Evolutionary conservation across 768 basidiomycete species (phyloP).

Genomic region (Pisolithus tinctorius): DNA sequence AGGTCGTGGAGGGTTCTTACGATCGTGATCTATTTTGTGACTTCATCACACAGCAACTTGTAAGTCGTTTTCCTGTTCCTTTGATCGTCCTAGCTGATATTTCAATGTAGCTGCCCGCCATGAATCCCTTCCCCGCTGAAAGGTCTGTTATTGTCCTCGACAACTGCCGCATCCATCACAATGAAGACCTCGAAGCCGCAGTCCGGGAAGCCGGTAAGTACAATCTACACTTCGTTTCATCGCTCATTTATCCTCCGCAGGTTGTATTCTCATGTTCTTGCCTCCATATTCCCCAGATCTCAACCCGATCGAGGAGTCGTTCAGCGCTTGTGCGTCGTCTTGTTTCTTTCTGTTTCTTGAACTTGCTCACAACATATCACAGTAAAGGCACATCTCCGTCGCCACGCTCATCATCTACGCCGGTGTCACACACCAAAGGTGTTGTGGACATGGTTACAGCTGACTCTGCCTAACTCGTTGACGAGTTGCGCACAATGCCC

Average conservation of each 20-base stretch:
- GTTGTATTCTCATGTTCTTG: no score
- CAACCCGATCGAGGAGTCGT: neutral
- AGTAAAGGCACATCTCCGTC: neutral
- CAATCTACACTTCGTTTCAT: no score
- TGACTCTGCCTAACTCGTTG: no score
- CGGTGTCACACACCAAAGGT: no score
- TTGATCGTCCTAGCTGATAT: constrained; percentile 11
- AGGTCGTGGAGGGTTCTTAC: no score
- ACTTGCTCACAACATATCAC: neutral
- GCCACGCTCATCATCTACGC: neutral
- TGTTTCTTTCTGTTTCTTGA: neutral
- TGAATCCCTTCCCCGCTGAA: constrained; percentile 22
- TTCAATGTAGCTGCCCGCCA: constrained; percentile 28
- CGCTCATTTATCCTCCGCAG: no score
- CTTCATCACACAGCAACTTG: no score
- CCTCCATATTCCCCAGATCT: neutral
- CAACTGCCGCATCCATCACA: constrained; percentile 24
- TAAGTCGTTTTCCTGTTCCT: neutral
- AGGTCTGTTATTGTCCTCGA: constrained; percentile 24
- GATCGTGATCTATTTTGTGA: no score
- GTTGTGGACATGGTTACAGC: no score
- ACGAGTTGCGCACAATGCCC: no score
- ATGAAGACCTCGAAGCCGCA: constrained; percentile 7
- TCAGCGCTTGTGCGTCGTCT: neutral
- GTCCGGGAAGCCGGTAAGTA: neutral